Conservation (phyloP, 305 asterid genomes). For the Caryopteris hybrid region DNA sequence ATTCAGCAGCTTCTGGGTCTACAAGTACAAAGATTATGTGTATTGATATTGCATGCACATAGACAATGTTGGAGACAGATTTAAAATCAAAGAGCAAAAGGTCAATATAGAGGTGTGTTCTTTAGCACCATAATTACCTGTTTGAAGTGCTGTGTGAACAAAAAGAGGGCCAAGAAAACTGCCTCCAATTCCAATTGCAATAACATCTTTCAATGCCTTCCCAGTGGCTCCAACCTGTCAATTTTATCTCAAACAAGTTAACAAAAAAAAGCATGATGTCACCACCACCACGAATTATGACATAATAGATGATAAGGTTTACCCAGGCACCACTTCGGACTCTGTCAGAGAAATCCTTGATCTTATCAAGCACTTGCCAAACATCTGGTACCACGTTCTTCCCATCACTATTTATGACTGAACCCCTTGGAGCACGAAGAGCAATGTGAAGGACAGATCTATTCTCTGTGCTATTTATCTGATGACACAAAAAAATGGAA, state of each 20-base stretch:
- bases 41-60: neutral
- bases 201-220: constrained; percentile 77
- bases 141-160: constrained; percentile 98
- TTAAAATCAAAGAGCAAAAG: neutral
- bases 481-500: constrained; percentile 17
- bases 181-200: constrained; percentile 97
- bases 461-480: constrained; percentile 95
- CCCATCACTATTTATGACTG: constrained; percentile 79
- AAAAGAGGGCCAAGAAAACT: constrained; percentile 97
- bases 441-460: constrained; percentile 96
- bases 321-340: constrained; percentile 99
- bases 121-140: constrained; percentile 48
- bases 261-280: neutral
- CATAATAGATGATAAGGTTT: constrained; percentile 23
- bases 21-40: constrained; percentile 30
- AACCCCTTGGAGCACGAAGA: constrained; percentile 88
- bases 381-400: constrained; percentile 98
- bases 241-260: neutral
- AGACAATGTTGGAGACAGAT: neutral
- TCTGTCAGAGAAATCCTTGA: constrained; percentile 81
- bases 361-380: constrained; percentile 96
- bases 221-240: constrained; percentile 95
- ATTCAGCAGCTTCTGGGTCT: constrained; percentile 85
- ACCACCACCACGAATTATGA: constrained; percentile 1
- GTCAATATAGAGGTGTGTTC: neutral